Evolutionary conservation across 2,329 filamentous ascomycete genomes (phyloP).

Genomic region (Penicillium vulpinum): DNA sequence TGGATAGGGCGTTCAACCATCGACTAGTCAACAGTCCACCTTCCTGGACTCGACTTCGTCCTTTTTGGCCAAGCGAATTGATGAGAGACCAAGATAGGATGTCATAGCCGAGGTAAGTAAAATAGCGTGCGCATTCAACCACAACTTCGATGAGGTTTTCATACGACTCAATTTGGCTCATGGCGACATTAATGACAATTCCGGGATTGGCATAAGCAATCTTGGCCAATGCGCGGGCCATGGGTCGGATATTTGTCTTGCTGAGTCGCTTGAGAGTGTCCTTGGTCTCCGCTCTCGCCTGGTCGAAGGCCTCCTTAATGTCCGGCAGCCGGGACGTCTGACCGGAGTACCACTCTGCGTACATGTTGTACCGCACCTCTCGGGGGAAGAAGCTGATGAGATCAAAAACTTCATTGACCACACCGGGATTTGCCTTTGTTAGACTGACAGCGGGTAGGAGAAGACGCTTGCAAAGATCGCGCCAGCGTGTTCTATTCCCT

Average conservation of each 20-base stretch:
- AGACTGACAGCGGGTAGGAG: conserved; percentile 87
- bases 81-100: conserved; percentile 90
- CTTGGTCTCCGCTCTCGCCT: conserved; percentile 75
- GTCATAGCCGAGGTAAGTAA: conserved; percentile 89
- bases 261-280: conserved; percentile 87
- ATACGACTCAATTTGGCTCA: conserved; percentile 90
- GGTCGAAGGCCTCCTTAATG: conserved; percentile 75
- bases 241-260: conserved; percentile 78
- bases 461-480: conserved; percentile 76
- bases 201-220: conserved; percentile 89
- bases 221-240: conserved; percentile 87
- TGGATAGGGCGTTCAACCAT: conserved; percentile 86
- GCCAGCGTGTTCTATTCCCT: conserved; percentile 75
- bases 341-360: conserved; percentile 88
- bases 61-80: conserved; percentile 63
- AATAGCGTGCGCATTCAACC: conserved; percentile 91
- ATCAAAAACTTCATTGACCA: conserved; percentile 83
- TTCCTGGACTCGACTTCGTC: conserved; percentile 60
- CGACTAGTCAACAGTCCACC: conserved; percentile 77
- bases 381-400: conserved; percentile 77
- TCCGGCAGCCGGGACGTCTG: conserved; percentile 73
- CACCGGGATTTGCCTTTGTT: conserved; percentile 77
- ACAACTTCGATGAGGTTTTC: conserved; percentile 93
- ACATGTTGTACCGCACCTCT: conserved; percentile 78
- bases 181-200: conserved; percentile 83